phyloP scores from a whole-genome alignment of 2,329 filamentous ascomycete species.

The Hypoxylon sp. region DNA sequence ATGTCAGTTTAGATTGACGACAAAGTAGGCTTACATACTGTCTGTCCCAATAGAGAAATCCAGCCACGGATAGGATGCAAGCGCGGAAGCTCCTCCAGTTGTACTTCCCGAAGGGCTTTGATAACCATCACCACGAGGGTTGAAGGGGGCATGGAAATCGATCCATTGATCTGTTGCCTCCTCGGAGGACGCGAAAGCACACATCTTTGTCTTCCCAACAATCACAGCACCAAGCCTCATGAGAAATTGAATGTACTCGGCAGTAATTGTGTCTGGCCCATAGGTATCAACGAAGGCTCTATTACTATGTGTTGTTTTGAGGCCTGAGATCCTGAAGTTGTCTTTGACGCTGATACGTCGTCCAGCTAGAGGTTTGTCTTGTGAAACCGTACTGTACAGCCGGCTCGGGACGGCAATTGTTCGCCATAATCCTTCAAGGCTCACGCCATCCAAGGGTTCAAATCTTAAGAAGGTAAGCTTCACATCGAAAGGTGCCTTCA shows the following conservation, averaged over 20 bases:
- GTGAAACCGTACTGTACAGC: not conserved
- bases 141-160: not conserved
- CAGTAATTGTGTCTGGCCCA: not conserved
- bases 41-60: not conserved
- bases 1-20: too few species aligned
- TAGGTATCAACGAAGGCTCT: not conserved
- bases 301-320: not conserved
- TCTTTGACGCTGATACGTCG: not conserved
- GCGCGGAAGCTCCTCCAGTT: not conserved
- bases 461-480: not conserved
- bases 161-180: not conserved
- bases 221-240: not conserved
- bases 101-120: not conserved
- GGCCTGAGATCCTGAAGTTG: not conserved
- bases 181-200: not conserved
- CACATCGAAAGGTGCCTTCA: too few species aligned
- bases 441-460: not conserved
- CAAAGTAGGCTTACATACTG: too few species aligned
- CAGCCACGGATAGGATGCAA: not conserved
- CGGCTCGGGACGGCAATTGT: not conserved
- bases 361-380: not conserved
- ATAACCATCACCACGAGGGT: conserved; percentile 2
- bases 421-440: not conserved
- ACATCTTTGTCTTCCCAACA: not conserved
- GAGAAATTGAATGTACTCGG: not conserved